phyloP scores from a whole-genome alignment of 257 asterid genomes.

The Buddleja alternifolia region DNA sequence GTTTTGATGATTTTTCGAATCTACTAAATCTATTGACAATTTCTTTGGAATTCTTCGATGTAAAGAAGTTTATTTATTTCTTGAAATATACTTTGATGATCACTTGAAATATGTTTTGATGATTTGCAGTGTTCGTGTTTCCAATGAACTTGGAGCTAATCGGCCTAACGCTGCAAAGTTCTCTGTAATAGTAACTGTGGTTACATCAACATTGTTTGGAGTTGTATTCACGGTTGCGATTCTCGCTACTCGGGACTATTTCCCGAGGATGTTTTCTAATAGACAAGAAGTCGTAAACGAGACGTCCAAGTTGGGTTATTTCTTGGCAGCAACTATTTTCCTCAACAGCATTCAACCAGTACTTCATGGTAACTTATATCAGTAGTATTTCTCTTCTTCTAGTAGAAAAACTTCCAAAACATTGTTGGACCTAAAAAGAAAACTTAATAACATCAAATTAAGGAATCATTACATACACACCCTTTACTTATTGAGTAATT shows the following conservation, averaged over 20 bases:
- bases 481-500: too few species aligned
- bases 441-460: too few species aligned
- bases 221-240: slow-evolving; percentile 46
- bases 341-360: slow-evolving; percentile 86
- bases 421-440: too few species aligned
- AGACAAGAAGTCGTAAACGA: slow-evolving; percentile 52
- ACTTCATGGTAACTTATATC: slow-evolving; percentile 58
- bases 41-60: too few species aligned
- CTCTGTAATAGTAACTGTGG: slow-evolving; percentile 53
- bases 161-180: slow-evolving; percentile 74
- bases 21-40: too few species aligned
- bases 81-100: background rate
- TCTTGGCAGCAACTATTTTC: slow-evolving; percentile 69
- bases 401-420: background rate
- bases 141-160: slow-evolving; percentile 83
- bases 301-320: slow-evolving; percentile 65
- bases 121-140: slow-evolving; percentile 69
- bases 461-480: too few species aligned
- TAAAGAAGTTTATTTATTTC: background rate
- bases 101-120: background rate
- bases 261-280: slow-evolving; percentile 60
- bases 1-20: background rate
- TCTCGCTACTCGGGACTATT: slow-evolving; percentile 46
- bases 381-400: background rate
- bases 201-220: slow-evolving; percentile 64